phyloP scores from a whole-genome alignment of 2,329 filamentous ascomycete genomes.

The Fusarium aywerte region DNA sequence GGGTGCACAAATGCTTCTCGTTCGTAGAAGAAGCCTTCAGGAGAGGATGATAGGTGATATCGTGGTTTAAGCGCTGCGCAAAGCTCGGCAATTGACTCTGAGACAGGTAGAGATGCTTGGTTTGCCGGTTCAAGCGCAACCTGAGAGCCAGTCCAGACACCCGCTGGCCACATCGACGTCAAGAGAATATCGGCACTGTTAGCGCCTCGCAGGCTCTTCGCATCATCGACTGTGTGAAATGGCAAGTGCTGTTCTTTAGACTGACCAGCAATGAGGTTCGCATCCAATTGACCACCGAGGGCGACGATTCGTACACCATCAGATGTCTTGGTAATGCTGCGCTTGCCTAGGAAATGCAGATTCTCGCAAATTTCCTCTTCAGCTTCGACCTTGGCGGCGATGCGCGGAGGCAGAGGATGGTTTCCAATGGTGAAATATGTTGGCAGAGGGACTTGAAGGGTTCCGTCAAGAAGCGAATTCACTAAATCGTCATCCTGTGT shows the following conservation, averaged over 20 bases:
- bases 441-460: constrained; percentile 78
- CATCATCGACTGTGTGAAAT: constrained; percentile 80
- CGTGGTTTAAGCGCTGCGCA: constrained; percentile 84
- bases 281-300: constrained; percentile 78
- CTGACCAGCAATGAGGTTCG: constrained; percentile 68
- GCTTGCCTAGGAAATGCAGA: constrained; percentile 87
- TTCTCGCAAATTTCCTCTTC: constrained; percentile 87
- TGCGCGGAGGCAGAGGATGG: constrained; percentile 73
- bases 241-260: constrained; percentile 81
- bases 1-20: constrained; percentile 91
- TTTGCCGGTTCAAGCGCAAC: constrained; percentile 66
- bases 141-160: constrained; percentile 75
- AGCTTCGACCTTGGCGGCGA: constrained; percentile 78
- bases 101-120: constrained; percentile 61
- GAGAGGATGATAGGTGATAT: constrained; percentile 85
- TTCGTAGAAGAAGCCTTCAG: constrained; percentile 78
- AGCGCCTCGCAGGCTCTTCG: constrained; percentile 77
- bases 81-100: constrained; percentile 80
- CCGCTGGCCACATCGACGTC: constrained; percentile 85
- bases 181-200: constrained; percentile 87
- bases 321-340: constrained; percentile 86
- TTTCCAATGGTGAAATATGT: constrained; percentile 91
- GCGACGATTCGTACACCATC: constrained; percentile 90
- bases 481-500: constrained; percentile 69
- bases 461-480: constrained; percentile 74